These are phyloP conservation scores for Trametes hirsuta DNA, from an alignment of 1,284 basidiomycete species.

Conservation along the genomic window DNA sequence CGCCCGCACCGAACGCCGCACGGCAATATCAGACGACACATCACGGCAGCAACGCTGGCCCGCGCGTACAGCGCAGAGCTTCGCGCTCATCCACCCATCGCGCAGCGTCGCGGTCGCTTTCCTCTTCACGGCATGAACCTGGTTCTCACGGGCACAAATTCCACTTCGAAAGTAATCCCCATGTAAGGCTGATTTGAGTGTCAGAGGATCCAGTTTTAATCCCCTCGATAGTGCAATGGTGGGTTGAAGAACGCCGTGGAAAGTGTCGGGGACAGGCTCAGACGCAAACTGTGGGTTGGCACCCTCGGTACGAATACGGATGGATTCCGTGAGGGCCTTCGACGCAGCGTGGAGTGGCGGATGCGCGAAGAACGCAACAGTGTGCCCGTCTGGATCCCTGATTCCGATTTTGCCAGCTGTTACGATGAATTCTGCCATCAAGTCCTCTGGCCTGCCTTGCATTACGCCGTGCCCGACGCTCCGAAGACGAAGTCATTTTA, in stretches of 20 bases:
- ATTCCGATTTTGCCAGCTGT: slow-evolving; percentile 73
- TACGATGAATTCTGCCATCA: slow-evolving; percentile 92
- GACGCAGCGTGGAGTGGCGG: slow-evolving; percentile 60
- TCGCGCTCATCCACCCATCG: slow-evolving; percentile 42
- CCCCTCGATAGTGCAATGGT: slow-evolving; percentile 58
- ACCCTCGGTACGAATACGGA: slow-evolving; percentile 75
- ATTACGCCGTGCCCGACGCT: slow-evolving; percentile 86
- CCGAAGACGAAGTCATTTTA: slow-evolving; percentile 83
- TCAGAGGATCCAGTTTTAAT: not conserved
- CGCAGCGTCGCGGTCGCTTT: slow-evolving; percentile 45
- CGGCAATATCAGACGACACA: slow-evolving; percentile 36
- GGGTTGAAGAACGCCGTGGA: slow-evolving; percentile 81
- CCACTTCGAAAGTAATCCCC: slow-evolving; percentile 70
- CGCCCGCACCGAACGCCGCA: slow-evolving; percentile 16
- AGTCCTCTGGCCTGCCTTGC: slow-evolving; percentile 87
- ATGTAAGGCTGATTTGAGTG: slow-evolving; percentile 29
- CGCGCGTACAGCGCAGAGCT: slow-evolving; percentile 34
- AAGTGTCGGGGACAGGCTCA: slow-evolving; percentile 58
- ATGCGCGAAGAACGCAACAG: slow-evolving; percentile 62
- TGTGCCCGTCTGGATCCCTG: slow-evolving; percentile 82
- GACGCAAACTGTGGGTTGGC: slow-evolving; percentile 78
- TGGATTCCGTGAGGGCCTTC: slow-evolving; percentile 56
- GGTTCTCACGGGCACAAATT: slow-evolving; percentile 38
- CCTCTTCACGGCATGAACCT: slow-evolving; percentile 48
- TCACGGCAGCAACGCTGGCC: slow-evolving; percentile 26